Conservation (phyloP, 768 basidiomycete species). For the Pulveroboletus sp. region DNA sequence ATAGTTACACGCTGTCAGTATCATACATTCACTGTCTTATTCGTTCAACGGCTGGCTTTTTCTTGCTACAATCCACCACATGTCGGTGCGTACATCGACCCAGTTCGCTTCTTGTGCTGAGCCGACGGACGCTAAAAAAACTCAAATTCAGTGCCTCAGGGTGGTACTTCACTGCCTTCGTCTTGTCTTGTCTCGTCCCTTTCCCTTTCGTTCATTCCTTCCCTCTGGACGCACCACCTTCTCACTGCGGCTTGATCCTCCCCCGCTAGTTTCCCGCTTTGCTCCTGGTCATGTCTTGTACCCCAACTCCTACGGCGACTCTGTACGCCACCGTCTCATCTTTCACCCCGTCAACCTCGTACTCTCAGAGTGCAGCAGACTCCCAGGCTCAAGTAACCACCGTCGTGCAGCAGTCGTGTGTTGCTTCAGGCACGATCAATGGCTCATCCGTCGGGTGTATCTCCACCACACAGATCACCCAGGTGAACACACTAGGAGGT, state of each 20-base stretch:
- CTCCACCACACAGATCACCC: conserved; percentile 22
- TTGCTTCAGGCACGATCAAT: conserved; percentile 26
- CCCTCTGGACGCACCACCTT: neutral
- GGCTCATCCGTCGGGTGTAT: conserved; percentile 28
- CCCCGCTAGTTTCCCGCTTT: neutral
- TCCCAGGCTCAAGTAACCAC: conserved; percentile 32
- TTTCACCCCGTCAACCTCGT: conserved; percentile 33
- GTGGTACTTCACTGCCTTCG: neutral
- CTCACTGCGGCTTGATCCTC: neutral
- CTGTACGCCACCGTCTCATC: conserved; percentile 36
- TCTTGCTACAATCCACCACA: neutral
- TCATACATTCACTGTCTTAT: neutral
- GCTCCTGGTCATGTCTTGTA: conserved; percentile 33
- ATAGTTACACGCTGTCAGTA: conserved; percentile 35
- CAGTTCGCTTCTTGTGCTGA: neutral
- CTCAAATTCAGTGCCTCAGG: neutral
- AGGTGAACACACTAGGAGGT: conserved; percentile 35
- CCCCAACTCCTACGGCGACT: conserved; percentile 41
- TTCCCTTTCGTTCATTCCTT: neutral
- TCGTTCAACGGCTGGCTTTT: neutral
- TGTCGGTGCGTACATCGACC: neutral
- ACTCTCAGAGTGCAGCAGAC: conserved; percentile 32
- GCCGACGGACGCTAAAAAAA: neutral
- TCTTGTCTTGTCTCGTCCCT: conserved; percentile 3
- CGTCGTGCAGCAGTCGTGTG: conserved; percentile 29